These are phyloP conservation scores for Onygenales sp. DNA, from an alignment of 2,329 filamentous ascomycete species.

Conservation along the genomic window DNA sequence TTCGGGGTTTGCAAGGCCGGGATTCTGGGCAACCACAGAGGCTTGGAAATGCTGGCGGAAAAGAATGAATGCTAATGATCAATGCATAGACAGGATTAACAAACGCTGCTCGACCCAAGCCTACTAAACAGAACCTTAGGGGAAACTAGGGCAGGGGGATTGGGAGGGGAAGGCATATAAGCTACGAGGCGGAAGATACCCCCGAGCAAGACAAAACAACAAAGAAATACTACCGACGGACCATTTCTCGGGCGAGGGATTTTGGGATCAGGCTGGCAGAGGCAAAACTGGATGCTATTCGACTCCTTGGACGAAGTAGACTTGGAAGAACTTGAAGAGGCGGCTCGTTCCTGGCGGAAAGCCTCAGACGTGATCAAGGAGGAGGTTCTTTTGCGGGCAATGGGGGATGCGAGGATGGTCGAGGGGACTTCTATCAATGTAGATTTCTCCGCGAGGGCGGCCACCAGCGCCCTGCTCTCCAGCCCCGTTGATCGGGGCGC, in stretches of 20 bases:
- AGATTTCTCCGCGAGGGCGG: neutral
- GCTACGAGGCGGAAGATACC: neutral
- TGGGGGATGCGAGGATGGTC: constrained; percentile 1
- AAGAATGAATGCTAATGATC: constrained; percentile 76
- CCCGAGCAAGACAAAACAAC: constrained; percentile 4
- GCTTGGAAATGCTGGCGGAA: constrained; percentile 91
- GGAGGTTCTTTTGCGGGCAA: constrained; percentile 5
- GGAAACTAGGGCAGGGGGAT: neutral
- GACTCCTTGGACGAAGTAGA: constrained; percentile 29
- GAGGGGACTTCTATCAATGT: neutral
- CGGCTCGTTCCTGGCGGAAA: constrained; percentile 10
- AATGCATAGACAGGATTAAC: constrained; percentile 15
- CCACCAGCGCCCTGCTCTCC: neutral
- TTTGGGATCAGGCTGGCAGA: constrained; percentile 62
- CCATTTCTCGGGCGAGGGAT: constrained; percentile 63
- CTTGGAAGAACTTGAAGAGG: constrained; percentile 27
- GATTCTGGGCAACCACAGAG: constrained; percentile 68
- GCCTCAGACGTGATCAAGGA: constrained; percentile 3
- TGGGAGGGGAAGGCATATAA: no score
- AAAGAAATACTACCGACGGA: constrained; percentile 33
- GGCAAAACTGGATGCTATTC: constrained; percentile 47
- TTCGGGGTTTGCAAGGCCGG: constrained; percentile 86
- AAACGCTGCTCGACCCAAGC: constrained; percentile 1
- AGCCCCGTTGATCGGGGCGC: neutral
- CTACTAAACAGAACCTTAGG: neutral